Conservation (phyloP, 257 asterid genomes). For the Nicotiana tabacum region DNA sequence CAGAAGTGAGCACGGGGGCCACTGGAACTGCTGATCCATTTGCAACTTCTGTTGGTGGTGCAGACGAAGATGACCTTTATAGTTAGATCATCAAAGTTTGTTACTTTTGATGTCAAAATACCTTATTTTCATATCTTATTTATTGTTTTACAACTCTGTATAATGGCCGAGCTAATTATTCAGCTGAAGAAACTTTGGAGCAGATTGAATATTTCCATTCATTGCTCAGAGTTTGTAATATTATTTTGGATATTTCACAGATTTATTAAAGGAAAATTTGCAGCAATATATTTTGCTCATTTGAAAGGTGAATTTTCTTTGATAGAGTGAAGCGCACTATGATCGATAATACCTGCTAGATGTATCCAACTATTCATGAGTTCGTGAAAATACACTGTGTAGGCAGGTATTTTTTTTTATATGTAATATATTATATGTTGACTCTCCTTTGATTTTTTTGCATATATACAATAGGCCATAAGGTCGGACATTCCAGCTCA, state of each 20-base stretch:
- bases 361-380: too few species aligned
- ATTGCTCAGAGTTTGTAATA: not conserved
- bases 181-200: not conserved
- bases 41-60: constrained; percentile 35
- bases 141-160: too few species aligned
- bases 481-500: too few species aligned
- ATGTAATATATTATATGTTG: too few species aligned
- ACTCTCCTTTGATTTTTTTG: too few species aligned
- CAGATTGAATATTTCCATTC: not conserved
- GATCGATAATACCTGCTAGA: too few species aligned
- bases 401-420: too few species aligned
- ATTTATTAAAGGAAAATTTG: not conserved
- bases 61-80: constrained; percentile 28
- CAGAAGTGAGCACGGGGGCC: constrained; percentile 25
- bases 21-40: constrained; percentile 48
- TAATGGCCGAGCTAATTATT: not conserved
- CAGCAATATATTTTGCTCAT: not conserved
- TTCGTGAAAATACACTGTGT: too few species aligned
- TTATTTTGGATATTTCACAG: not conserved
- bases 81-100: constrained; percentile 8
- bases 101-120: not conserved
- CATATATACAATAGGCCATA: too few species aligned
- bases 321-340: too few species aligned
- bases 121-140: not conserved
- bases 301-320: too few species aligned